Percentiles rank a stretch among this genome's conserved stretches.
These are phyloP conservation scores for Hibiscus trionum DNA, from an alignment of 345 rosid species.

Conservation along the genomic window DNA sequence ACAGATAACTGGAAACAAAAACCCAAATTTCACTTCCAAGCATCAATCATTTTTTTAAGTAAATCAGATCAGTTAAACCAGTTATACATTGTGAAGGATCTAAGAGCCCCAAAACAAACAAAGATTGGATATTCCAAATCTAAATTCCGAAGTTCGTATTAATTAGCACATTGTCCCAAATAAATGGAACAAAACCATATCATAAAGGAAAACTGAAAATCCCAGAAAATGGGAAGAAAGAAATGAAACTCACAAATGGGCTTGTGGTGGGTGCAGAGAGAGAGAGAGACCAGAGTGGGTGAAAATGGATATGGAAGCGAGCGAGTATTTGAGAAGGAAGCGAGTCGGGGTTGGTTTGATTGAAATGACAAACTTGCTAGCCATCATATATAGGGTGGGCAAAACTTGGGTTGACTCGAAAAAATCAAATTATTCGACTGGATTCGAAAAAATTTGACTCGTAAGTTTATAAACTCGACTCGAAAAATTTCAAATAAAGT, in stretches of 20 bases:
- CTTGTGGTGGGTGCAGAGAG: neutral
- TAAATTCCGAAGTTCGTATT: neutral
- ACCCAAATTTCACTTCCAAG: neutral
- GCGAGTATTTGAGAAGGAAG: neutral
- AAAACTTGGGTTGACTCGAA: too few species aligned
- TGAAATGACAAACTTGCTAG: too few species aligned
- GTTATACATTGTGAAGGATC: neutral
- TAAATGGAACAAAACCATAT: neutral
- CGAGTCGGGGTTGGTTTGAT: too few species aligned
- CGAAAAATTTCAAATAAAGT: too few species aligned
- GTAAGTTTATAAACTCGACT: too few species aligned
- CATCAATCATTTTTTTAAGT: too few species aligned
- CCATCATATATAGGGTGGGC: too few species aligned
- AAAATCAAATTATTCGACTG: neutral
- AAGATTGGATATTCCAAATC: neutral
- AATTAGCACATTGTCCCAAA: neutral
- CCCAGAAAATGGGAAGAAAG: neutral
- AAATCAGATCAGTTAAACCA: neutral
- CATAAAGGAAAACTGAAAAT: neutral
- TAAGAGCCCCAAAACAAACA: neutral
- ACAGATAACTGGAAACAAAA: neutral
- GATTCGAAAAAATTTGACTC: too few species aligned
- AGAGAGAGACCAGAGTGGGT: neutral
- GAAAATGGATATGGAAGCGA: neutral
- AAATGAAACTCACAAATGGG: constrained; percentile 1